Evolutionary conservation across 78 protist species (phyloP), one percentile per base, ranked within the genome.

Genomic region (Diacronema lutheri): DNA sequence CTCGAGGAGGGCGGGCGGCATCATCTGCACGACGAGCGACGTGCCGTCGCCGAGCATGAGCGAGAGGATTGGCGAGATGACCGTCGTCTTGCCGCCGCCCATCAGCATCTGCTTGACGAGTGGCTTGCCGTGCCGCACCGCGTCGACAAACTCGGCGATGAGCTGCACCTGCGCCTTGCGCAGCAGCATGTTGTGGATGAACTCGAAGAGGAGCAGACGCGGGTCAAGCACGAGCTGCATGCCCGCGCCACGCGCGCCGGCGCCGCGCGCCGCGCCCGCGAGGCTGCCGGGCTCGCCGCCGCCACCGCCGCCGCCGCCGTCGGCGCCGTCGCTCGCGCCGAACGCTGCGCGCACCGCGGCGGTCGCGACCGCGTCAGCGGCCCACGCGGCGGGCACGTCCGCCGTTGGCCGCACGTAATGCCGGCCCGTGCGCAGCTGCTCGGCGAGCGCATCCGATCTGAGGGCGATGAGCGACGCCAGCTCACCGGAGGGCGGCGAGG

Each of bases 1-100:
- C 61, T 90, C 93, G 21, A 90, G 86, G 56, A 90, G 88, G 20
- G 93, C 88, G n/a, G 46, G 89, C n/a, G 93, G 93, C 62, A 90
- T 89, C 31, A 79, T 77, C 57, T 61, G 77, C 79, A 81, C 0
- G 46, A 86, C 57, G 26, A 90, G 88, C 77, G 79, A 11, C 62
- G 50, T 1, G 4, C 90, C 90, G 73, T 86, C 88, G 38, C 86
- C 89, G 37, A 86, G 83, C 86, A 90, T 74, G 35, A 86, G 69
- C 33, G 77, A 68, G 21, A 90, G 84, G 60, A 90, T 25, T 33
- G 93, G 93, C 26, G 81, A 85, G n/a, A 90, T 87, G 1, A 90
- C 92, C 33, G 90, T 91, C 16, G 93, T 91, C 74, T 91, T 91
- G 35, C 93, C 93, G 20, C 91, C 90, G 40, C 93, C 93, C 93